Conservation (phyloP, 2,329 filamentous ascomycete genomes). For the Fusarium chlamydosporum region DNA sequence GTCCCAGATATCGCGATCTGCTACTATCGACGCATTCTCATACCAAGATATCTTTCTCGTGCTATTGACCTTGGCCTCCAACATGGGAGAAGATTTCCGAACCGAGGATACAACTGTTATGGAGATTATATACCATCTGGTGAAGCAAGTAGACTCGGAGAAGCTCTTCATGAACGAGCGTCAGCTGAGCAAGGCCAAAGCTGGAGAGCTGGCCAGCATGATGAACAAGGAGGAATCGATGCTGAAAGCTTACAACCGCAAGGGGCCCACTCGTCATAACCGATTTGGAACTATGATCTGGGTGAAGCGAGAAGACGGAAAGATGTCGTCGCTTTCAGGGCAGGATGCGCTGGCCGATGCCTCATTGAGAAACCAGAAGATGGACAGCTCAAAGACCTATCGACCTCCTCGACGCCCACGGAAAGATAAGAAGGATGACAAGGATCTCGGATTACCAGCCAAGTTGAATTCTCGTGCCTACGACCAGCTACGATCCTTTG, state of each 20-base stretch:
- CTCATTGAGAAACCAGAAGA: slow-evolving; percentile 82
- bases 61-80: slow-evolving; percentile 88
- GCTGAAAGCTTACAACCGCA: slow-evolving; percentile 80
- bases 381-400: slow-evolving; percentile 92
- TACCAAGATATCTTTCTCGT: slow-evolving; percentile 91
- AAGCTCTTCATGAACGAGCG: slow-evolving; percentile 88
- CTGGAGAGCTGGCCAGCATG: slow-evolving; percentile 79
- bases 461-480: slow-evolving; percentile 80
- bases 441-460: slow-evolving; percentile 82
- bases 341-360: slow-evolving; percentile 85
- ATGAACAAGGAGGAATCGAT: slow-evolving; percentile 89
- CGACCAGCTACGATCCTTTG: slow-evolving; percentile 83
- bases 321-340: slow-evolving; percentile 87
- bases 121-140: slow-evolving; percentile 91
- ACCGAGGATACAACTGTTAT: slow-evolving; percentile 90
- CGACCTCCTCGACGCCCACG: slow-evolving; percentile 79
- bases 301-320: slow-evolving; percentile 89
- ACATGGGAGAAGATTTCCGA: slow-evolving; percentile 93
- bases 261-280: slow-evolving; percentile 88
- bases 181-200: slow-evolving; percentile 76
- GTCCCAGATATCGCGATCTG: slow-evolving; percentile 87
- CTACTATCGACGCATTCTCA: slow-evolving; percentile 89
- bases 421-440: slow-evolving; percentile 73
- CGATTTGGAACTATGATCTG: slow-evolving; percentile 98
- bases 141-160: slow-evolving; percentile 88